These are phyloP conservation scores for Kwoniella sp. DNA, from an alignment of 768 basidiomycete genomes.

Conservation along the genomic window DNA sequence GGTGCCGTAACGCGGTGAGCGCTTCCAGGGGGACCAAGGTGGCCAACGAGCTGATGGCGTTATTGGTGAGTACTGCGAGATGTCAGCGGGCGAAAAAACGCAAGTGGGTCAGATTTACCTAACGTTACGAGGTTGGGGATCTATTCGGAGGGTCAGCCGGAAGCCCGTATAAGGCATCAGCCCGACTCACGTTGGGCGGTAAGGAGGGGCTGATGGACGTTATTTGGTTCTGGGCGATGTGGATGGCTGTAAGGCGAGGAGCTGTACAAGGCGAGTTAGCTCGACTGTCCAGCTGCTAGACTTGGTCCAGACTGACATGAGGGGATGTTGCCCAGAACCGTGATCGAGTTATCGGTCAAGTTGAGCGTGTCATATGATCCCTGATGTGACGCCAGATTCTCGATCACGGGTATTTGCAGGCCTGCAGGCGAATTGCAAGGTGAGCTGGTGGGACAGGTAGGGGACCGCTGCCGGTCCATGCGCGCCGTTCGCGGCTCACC, in stretches of 20 bases:
- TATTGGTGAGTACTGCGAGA: constrained; percentile 44
- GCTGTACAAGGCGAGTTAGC: constrained; percentile 20
- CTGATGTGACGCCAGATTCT: constrained; percentile 50
- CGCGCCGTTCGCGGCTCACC: too few relatives aligned
- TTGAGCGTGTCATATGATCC: constrained; percentile 50
- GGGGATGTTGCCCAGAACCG: constrained; percentile 47
- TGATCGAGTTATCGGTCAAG: constrained; percentile 49
- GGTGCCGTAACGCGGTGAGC: constrained; percentile 43
- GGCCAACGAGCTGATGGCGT: constrained; percentile 46
- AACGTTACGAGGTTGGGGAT: constrained; percentile 50
- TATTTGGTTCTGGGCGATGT: constrained; percentile 47
- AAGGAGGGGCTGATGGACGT: constrained; percentile 45
- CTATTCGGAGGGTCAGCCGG: too few relatives aligned
- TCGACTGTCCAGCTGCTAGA: background rate
- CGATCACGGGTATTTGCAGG: constrained; percentile 48
- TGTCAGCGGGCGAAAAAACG: background rate
- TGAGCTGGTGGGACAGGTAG: too few relatives aligned
- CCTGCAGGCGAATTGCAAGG: constrained; percentile 30
- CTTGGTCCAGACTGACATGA: constrained; percentile 31
- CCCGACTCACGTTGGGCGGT: constrained; percentile 32
- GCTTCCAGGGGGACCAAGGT: constrained; percentile 46
- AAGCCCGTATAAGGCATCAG: too few relatives aligned
- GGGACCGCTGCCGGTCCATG: too few relatives aligned
- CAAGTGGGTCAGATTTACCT: constrained; percentile 28
- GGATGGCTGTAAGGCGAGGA: constrained; percentile 43